These are phyloP conservation scores for Magnusiomyces magnusii DNA, from an alignment of 1,139 yeast genomes.

Conservation along the genomic window DNA sequence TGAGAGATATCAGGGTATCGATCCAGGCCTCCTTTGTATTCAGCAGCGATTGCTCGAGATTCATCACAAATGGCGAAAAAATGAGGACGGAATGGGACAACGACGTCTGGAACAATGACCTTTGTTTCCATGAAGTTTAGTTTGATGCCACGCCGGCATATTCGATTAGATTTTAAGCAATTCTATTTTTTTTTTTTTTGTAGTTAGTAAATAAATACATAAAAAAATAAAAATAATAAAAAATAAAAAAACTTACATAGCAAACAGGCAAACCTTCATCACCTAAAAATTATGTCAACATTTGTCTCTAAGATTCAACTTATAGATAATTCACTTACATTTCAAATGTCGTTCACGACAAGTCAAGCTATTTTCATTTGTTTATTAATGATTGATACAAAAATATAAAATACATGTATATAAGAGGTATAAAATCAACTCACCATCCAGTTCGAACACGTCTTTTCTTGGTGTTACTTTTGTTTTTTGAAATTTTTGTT, in stretches of 20 bases:
- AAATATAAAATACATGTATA: background rate
- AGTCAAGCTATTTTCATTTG: conserved; percentile 15
- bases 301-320: background rate
- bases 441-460: conserved; percentile 15
- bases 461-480: conserved; percentile 12
- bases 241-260: too few relatives aligned
- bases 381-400: too few relatives aligned
- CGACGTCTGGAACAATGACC: conserved; percentile 12
- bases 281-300: background rate
- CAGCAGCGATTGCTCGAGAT: conserved; percentile 17
- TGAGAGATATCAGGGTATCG: conserved; percentile 10
- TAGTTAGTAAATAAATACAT: background rate
- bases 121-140: conserved; percentile 18
- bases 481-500: too few relatives aligned
- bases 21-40: conserved; percentile 16
- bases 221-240: background rate
- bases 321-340: conserved; percentile 9
- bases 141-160: conserved; percentile 17
- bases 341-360: conserved; percentile 18
- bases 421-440: background rate
- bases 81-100: conserved; percentile 9
- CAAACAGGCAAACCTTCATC: too few relatives aligned
- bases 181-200: too few relatives aligned
- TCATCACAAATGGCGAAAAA: conserved; percentile 16
- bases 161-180: conserved; percentile 16